These are phyloP conservation scores for Papiliotrema flavescens DNA, from an alignment of 1,284 basidiomycete genomes.

Conservation along the genomic window DNA sequence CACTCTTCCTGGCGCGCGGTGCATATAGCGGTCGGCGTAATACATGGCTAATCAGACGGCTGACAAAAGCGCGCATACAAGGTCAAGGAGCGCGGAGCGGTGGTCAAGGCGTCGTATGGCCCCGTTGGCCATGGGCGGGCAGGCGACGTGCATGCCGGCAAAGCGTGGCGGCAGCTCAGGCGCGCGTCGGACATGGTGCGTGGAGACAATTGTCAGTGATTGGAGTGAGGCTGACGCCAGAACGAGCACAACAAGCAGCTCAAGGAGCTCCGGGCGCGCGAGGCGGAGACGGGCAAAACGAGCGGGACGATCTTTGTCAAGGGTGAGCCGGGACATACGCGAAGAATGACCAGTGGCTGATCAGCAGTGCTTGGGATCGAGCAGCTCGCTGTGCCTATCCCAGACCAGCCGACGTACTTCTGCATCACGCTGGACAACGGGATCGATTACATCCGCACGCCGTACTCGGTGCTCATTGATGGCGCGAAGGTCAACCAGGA, in stretches of 20 bases:
- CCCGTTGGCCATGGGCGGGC: constrained; percentile 66
- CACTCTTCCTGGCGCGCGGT: too few relatives aligned
- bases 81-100: constrained; percentile 63
- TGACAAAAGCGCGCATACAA: constrained; percentile 55
- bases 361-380: constrained; percentile 70
- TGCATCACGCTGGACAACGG: constrained; percentile 94
- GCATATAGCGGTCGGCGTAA: constrained; percentile 1
- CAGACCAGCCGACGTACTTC: constrained; percentile 66
- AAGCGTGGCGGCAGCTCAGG: constrained; percentile 82
- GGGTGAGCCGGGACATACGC: constrained; percentile 54
- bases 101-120: constrained; percentile 77
- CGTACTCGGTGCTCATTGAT: constrained; percentile 62
- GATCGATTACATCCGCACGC: constrained; percentile 92
- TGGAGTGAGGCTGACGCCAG: constrained; percentile 48
- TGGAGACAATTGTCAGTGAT: constrained; percentile 4
- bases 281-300: constrained; percentile 66
- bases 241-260: constrained; percentile 90
- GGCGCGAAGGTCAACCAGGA: constrained; percentile 80
- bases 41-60: neutral
- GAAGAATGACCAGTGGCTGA: constrained; percentile 3
- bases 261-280: constrained; percentile 69
- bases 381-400: constrained; percentile 68
- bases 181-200: constrained; percentile 88
- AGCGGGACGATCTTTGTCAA: constrained; percentile 92
- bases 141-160: constrained; percentile 74